Percentiles rank a stretch among this genome's conserved stretches.
Conservation (phyloP, 345 rosid genomes). For the Dovyalis caffra region DNA sequence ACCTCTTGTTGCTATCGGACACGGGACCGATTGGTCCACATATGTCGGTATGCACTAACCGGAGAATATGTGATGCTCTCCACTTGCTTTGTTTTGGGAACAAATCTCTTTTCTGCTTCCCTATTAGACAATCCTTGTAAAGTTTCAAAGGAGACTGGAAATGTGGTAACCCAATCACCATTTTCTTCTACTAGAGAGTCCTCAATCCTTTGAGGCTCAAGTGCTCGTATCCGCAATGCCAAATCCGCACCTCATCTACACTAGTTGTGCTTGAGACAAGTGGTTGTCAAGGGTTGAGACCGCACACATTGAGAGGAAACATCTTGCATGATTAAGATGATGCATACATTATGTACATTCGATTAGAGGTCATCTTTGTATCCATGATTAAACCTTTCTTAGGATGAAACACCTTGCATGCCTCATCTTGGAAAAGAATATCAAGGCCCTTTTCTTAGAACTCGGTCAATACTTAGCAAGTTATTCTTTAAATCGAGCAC, state of each 20-base stretch:
- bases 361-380: not conserved
- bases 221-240: slow-evolving; percentile 7
- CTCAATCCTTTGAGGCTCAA: not conserved
- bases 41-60: slow-evolving; percentile 4
- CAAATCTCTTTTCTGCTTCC: not conserved
- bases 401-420: not conserved
- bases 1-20: slow-evolving; percentile 3
- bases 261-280: too few relatives aligned
- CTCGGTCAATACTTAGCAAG: not conserved
- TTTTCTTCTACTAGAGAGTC: not conserved
- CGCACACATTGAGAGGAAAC: not conserved
- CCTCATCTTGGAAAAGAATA: not conserved
- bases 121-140: not conserved
- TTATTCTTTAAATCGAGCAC: not conserved
- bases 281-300: too few relatives aligned
- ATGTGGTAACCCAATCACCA: slow-evolving; percentile 5
- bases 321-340: not conserved
- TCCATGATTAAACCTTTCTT: slow-evolving; percentile 5
- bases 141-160: not conserved
- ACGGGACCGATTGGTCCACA: not conserved
- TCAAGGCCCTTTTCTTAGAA: not conserved
- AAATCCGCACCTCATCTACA: not conserved
- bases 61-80: not conserved
- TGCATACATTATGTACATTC: not conserved
- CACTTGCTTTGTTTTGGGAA: slow-evolving; percentile 8